Evolutionary conservation across 345 rosid genomes (phyloP).

Genomic region (Salix purpurea): DNA sequence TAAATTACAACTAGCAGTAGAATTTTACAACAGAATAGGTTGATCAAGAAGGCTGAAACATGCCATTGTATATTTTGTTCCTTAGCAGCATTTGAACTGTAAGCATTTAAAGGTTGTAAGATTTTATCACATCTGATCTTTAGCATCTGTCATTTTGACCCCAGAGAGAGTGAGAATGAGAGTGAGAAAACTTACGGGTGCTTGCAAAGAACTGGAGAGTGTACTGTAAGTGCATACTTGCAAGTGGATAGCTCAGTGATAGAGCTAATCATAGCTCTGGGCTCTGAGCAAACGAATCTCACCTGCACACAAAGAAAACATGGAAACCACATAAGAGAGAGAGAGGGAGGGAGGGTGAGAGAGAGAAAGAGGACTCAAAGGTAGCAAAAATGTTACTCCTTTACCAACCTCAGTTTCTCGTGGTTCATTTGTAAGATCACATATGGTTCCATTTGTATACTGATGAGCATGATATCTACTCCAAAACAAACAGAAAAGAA

Average conservation of each 20-base stretch:
- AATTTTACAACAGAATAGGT: neutral
- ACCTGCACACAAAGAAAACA: constrained; percentile 45
- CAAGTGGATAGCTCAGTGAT: constrained; percentile 91
- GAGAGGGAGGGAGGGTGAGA: neutral
- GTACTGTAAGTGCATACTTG: constrained; percentile 87
- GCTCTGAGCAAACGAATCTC: constrained; percentile 92
- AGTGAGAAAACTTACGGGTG: constrained; percentile 62
- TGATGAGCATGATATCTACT: constrained; percentile 86
- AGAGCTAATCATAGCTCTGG: constrained; percentile 84
- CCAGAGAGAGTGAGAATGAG: constrained; percentile 14
- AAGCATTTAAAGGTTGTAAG: neutral
- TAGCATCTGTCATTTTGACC: neutral
- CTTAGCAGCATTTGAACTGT: neutral
- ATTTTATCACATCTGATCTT: neutral
- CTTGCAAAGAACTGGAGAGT: constrained; percentile 79
- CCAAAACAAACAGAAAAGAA: neutral
- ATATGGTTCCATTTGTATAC: constrained; percentile 75
- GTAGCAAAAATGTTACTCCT: neutral
- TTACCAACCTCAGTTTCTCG: constrained; percentile 77
- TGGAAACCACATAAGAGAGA: neutral
- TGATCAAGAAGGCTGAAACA: neutral
- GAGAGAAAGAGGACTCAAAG: no score
- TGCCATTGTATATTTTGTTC: neutral
- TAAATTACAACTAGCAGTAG: neutral
- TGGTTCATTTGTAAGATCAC: constrained; percentile 83